A percentile compares a stretch with the other conserved stretches of the same genome.
phyloP scores from a whole-genome alignment of 441 rosid species.

The Metrosideros polymorpha region DNA sequence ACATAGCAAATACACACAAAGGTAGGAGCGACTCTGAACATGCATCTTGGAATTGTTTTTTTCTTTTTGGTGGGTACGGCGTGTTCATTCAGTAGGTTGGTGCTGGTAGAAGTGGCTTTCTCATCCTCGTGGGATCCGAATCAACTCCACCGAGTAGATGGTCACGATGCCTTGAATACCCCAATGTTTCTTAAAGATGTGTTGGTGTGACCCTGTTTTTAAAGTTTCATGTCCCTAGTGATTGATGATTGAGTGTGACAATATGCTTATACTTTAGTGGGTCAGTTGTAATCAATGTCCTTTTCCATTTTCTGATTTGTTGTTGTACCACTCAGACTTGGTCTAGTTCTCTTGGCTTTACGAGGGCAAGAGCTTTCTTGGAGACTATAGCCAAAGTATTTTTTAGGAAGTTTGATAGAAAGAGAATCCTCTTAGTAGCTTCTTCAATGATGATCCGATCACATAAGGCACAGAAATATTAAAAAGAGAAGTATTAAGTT shows the following conservation, averaged over 20 bases:
- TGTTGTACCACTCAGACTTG: neutral
- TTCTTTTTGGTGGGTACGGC: neutral
- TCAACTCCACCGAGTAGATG: neutral
- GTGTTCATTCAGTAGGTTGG: neutral
- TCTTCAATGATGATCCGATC: neutral
- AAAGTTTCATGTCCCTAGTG: neutral
- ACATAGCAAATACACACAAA: neutral
- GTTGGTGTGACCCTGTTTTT: neutral
- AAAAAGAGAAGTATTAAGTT: neutral
- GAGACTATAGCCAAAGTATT: neutral
- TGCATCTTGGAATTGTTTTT: neutral
- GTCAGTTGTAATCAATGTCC: neutral
- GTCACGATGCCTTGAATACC: neutral
- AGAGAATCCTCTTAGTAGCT: neutral
- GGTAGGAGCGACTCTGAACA: neutral
- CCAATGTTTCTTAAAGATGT: neutral
- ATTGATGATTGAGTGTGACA: neutral
- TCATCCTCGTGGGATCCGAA: neutral
- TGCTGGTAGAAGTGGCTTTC: neutral
- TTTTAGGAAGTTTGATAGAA: neutral
- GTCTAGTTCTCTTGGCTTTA: neutral
- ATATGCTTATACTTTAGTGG: neutral
- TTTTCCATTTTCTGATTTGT: neutral
- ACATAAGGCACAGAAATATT: neutral
- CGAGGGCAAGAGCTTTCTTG: neutral